These are phyloP conservation scores for Rheum nobile DNA, from an alignment of 148 eudicot genomes.

Conservation along the genomic window DNA sequence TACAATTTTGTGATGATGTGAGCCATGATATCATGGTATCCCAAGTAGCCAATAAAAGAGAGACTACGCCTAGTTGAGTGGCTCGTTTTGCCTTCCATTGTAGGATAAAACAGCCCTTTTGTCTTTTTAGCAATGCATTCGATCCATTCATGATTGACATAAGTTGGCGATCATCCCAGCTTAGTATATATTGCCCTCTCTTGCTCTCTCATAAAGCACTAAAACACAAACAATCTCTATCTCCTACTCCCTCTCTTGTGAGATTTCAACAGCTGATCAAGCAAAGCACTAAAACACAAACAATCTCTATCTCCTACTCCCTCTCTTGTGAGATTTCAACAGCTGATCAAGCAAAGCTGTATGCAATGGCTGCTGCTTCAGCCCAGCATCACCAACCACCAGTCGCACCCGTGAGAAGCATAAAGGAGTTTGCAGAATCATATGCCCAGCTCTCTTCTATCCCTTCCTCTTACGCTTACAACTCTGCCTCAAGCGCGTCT, in stretches of 20 bases:
- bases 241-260: too few relatives aligned
- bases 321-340: too few relatives aligned
- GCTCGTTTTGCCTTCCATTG: background rate
- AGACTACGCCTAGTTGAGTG: slow-evolving; percentile 1
- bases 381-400: too few relatives aligned
- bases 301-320: too few relatives aligned
- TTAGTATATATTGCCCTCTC: background rate
- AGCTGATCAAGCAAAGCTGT: too few relatives aligned
- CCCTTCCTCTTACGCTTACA: slow-evolving; percentile 23
- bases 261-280: too few relatives aligned
- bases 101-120: background rate
- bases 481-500: background rate
- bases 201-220: background rate
- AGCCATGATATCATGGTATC: slow-evolving; percentile 7
- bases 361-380: too few relatives aligned
- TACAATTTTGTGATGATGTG: slow-evolving; percentile 5
- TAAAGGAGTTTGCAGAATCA: slow-evolving; percentile 27
- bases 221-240: background rate
- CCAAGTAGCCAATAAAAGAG: background rate
- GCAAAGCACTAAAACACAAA: background rate
- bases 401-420: slow-evolving; percentile 5
- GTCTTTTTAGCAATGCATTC: background rate
- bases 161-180: background rate
- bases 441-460: slow-evolving; percentile 13
- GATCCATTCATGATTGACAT: background rate